Base-by-base conservation (phyloP, 208 protist species). In the Trypanosoma scelopori region DNA sequence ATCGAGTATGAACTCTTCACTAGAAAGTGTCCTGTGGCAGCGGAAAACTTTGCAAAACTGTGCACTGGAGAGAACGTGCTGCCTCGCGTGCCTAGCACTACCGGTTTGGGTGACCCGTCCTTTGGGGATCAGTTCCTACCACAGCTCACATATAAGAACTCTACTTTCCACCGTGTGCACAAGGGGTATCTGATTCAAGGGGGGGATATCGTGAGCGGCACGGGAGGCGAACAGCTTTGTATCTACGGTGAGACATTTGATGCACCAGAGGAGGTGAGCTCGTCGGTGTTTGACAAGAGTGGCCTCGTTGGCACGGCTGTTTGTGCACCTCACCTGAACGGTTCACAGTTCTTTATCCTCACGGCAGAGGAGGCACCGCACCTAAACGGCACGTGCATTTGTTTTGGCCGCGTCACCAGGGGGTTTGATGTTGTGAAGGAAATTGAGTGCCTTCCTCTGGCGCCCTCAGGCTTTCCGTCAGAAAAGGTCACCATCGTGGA, bases 271-370 rank as follows among this genome's bases (percentile, higher is more conserved):
- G 97, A 99, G 80, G 97, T 97, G 79, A 89, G 90, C 50, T 80
- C 71, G 37, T 91, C 94, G 27, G 89, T 85, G 76, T 92, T 93
- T 58, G 76, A 90, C 58, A 53, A 70, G 27, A 59, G 70, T 37
- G 97, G 97, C n/a, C 67, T 98, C 13, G 78, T 99, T 9, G 98
- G 97, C 13, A 99, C 99, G 65, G 98, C 98, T 37, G 98, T 99
- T 51, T 92, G 95, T 55, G 98, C 98, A 35, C 91, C 93, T 7
- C 89, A 98, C 78, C 97, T 98, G 27, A 99, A 99, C 59, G 91
- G 88, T 20, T 93, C 86, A 22, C 93, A 97, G 78, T 97, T 97
- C 63, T 97, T 97, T 59, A 92, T 97, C 37, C 67, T 95, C 15
- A 92, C 86, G 6, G 87, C 88, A 11, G 65, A 83, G 27, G 62